Conservation (phyloP, 352 stramenopile genomes). For the Achlya hypogyna region DNA sequence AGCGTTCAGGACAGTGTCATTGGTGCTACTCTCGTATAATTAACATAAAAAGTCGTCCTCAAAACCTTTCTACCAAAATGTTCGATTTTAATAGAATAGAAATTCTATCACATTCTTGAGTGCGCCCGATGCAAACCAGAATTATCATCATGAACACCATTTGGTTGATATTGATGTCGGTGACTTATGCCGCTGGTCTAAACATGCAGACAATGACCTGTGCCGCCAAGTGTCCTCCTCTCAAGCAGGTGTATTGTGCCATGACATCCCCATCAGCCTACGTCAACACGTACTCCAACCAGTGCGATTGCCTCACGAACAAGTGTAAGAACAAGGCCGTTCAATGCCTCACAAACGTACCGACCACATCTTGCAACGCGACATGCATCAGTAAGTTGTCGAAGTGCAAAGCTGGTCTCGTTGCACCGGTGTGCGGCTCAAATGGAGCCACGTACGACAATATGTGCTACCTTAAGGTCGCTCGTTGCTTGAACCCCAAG, state of each 20-base stretch:
- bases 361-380: background rate
- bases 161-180: no score
- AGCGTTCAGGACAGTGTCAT: no score
- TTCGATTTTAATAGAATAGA: no score
- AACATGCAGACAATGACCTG: background rate
- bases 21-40: no score
- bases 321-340: background rate
- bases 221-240: background rate
- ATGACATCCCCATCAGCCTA: background rate
- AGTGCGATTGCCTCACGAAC: background rate
- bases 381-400: background rate
- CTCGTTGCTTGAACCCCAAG: background rate
- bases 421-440: background rate
- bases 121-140: no score
- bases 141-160: no score
- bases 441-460: background rate
- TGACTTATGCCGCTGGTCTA: no score
- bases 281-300: background rate
- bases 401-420: background rate
- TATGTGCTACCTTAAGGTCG: background rate
- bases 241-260: background rate
- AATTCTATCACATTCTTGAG: no score
- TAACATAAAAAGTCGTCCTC: no score
- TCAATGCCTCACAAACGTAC: background rate
- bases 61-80: no score